phyloP scores from a whole-genome alignment of 2,329 filamentous ascomycete species.

The Ceratocystis diversiconidia region DNA sequence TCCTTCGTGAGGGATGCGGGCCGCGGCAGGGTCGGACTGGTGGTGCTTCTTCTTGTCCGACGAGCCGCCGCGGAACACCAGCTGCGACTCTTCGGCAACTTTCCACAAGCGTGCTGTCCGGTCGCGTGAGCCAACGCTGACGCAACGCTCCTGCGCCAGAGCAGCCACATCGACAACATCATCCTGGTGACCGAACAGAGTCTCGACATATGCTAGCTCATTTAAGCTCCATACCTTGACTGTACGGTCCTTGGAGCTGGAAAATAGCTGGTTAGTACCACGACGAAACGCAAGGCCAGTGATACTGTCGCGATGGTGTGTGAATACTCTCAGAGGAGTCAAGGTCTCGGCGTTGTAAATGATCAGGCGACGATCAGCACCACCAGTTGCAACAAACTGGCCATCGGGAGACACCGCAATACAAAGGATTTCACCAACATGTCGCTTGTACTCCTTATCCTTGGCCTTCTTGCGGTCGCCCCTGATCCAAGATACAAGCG shows the following conservation, averaged over 20 bases:
- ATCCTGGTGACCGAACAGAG: slow-evolving; percentile 91
- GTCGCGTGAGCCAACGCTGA: slow-evolving; percentile 82
- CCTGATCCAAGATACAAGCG: slow-evolving; percentile 47
- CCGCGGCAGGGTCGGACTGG: slow-evolving; percentile 25
- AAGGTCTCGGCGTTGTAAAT: slow-evolving; percentile 76
- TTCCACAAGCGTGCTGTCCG: slow-evolving; percentile 91
- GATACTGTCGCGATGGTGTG: slow-evolving; percentile 81
- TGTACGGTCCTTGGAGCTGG: slow-evolving; percentile 76
- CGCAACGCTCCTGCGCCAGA: slow-evolving; percentile 71
- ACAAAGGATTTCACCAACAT: slow-evolving; percentile 65
- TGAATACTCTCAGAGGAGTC: slow-evolving; percentile 66
- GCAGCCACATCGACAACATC: slow-evolving; percentile 73
- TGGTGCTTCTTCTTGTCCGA: slow-evolving; percentile 35
- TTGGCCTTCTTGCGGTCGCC: slow-evolving; percentile 46
- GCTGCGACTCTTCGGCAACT: slow-evolving; percentile 84
- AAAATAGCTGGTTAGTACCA: slow-evolving; percentile 84
- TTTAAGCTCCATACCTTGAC: slow-evolving; percentile 93
- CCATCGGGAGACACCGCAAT: slow-evolving; percentile 82
- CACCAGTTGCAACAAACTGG: slow-evolving; percentile 81
- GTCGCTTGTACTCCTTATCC: slow-evolving; percentile 57
- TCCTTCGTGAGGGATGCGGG: slow-evolving; percentile 53
- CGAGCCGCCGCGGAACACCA: slow-evolving; percentile 83
- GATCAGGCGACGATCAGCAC: slow-evolving; percentile 68
- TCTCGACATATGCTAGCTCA: slow-evolving; percentile 87
- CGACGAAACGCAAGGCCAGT: slow-evolving; percentile 74